Conservation (phyloP, 768 basidiomycete species). For the Kwoniella sp. region DNA sequence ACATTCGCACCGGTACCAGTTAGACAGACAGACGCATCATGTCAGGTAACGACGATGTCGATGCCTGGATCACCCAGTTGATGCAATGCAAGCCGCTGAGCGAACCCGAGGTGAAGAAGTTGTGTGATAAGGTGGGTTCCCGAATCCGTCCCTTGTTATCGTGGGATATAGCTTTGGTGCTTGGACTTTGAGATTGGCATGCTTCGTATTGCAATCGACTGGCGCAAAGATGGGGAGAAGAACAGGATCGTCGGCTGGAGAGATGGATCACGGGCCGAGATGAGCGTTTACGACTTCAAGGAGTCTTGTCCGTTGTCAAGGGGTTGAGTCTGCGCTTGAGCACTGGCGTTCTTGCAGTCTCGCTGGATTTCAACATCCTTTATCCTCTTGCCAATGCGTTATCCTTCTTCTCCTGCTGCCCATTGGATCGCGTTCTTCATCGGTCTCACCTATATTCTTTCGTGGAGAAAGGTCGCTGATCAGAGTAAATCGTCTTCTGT, state of each 20-base stretch:
- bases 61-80: conserved; percentile 95
- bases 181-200: no score
- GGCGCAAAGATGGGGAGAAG: no score
- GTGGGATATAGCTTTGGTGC: no score
- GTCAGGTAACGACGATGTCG: conserved; percentile 68
- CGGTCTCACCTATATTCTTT: conserved; percentile 3
- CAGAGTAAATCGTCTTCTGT: no score
- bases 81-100: conserved; percentile 95
- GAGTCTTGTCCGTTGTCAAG: no score
- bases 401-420: conserved; percentile 1
- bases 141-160: no score
- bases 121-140: conserved; percentile 91
- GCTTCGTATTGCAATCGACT: no score
- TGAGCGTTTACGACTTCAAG: no score
- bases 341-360: background rate
- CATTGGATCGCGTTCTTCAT: background rate
- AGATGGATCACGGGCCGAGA: no score
- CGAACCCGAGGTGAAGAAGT: conserved; percentile 91
- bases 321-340: background rate
- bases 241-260: no score
- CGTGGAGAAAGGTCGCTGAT: no score
- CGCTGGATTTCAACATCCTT: conserved; percentile 7
- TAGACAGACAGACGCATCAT: conserved; percentile 29
- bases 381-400: conserved; percentile 3
- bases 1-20: background rate